Evolutionary conservation across 2,329 filamentous ascomycete species (phyloP), one percentile per base, ranked within the genome.

Genomic region (Pestalotiopsis sp.): DNA sequence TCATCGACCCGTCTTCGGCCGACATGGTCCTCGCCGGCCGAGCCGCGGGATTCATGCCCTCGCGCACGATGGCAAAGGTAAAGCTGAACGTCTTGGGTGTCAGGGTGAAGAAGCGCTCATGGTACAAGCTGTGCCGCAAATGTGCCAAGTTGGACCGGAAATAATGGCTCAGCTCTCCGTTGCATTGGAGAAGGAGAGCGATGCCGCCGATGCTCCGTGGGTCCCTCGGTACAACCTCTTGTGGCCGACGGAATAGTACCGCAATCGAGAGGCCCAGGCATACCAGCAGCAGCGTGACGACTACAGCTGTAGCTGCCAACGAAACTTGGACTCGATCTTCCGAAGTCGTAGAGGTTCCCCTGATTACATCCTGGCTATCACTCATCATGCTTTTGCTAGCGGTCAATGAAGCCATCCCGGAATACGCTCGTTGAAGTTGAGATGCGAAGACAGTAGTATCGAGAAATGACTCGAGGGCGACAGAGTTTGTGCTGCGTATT

Each of bases 191-290:
- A 1, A 68, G 52, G 17, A 66, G n/a, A 9, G 62, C 67, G 11
- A 66, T 38, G 12, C 62, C 62, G 14, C 62, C 67, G n/a, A 68
- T 68, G 17, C 67, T 66, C 13, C 63, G 52, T 6, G 67, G 67
- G 17, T 68, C 63, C n/a, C 67, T 27, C 14, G 67, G 62, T 4
- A 68, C 67, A 27, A 68, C 56, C 1, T 20, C 52, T 7, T 27
- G 38, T 13, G 67, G 39, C 36, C 57, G 67, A n/a, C 41, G 9
- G 9, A 17, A 36, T 3, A 66, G 20, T 2, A 68, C 31, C 1
- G 56, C 23, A 12, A 62, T 39, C 3, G 67, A 65, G 4, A 66
- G n/a, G 11, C 57, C 17, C 4, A 60, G n/a, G 27, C 67, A 66
- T 20, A 59, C 17, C 2, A 65, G 36, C 6, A 68, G 25, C 17